Percentiles rank a stretch among this genome's conserved stretches.
These are phyloP conservation scores for Erythrobasidium hasegawianum DNA, from an alignment of 1,284 basidiomycete genomes.

Conservation along the genomic window DNA sequence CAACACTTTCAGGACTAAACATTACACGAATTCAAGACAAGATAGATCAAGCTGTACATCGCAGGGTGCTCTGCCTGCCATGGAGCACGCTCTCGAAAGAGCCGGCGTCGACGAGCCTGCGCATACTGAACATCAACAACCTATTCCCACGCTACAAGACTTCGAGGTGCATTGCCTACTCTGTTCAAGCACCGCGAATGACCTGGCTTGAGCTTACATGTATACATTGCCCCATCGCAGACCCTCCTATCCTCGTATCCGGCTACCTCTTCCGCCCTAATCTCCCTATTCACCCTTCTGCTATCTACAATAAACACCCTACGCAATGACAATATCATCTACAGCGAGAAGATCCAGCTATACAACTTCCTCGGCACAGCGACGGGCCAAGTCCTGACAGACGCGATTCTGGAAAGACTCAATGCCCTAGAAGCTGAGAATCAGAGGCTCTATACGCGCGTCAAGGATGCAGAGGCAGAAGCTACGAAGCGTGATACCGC, in stretches of 20 bases:
- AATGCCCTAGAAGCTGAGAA: conserved; percentile 18
- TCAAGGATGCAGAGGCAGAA: not conserved
- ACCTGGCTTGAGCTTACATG: not conserved
- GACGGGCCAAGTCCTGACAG: conserved; percentile 13
- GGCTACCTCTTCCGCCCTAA: not conserved
- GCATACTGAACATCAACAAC: not conserved
- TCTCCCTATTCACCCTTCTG: not conserved
- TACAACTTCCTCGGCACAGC: not conserved
- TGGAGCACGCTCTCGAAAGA: too few relatives aligned
- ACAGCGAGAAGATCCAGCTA: not conserved
- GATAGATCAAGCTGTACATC: not conserved
- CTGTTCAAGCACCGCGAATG: not conserved
- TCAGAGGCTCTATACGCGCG: not conserved
- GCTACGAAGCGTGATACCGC: not conserved
- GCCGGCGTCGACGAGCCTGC: not conserved
- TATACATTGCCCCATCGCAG: too few relatives aligned
- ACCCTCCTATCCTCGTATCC: conserved; percentile 1
- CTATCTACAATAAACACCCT: not conserved
- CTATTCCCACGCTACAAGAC: not conserved
- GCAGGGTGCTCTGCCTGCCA: not conserved
- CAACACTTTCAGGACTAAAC: not conserved
- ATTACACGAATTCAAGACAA: not conserved
- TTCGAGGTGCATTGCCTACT: not conserved
- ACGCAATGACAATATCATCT: not conserved
- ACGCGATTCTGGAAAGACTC: conserved; percentile 10